These are phyloP conservation scores for Prosopis cineraria DNA, from an alignment of 306 rosid genomes.

Conservation along the genomic window DNA sequence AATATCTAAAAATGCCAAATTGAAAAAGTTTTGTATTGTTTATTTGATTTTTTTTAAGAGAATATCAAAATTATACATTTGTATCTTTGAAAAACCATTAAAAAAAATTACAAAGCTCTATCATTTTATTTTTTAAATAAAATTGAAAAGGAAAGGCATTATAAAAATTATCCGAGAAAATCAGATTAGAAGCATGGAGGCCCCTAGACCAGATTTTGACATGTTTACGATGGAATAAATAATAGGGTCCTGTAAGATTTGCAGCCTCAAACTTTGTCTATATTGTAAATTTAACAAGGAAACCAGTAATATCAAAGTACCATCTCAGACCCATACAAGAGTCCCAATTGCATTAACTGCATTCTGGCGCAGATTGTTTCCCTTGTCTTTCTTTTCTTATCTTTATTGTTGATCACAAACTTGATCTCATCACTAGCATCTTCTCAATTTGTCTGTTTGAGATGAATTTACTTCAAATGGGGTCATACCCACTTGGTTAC, in stretches of 20 bases:
- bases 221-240: slow-evolving; percentile 21
- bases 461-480: slow-evolving; percentile 21
- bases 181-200: too few species aligned
- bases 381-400: slow-evolving; percentile 26
- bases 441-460: slow-evolving; percentile 28
- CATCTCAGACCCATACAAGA: slow-evolving; percentile 11
- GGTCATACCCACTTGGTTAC: slow-evolving; percentile 34
- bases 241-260: slow-evolving; percentile 24
- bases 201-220: too few species aligned
- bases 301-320: background rate
- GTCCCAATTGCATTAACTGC: slow-evolving; percentile 24
- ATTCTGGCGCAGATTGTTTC: slow-evolving; percentile 21
- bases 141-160: too few species aligned
- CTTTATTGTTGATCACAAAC: slow-evolving; percentile 9
- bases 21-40: too few species aligned
- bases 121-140: too few species aligned
- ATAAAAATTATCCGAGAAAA: too few species aligned
- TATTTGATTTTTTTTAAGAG: too few species aligned
- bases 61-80: too few species aligned
- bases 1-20: too few species aligned
- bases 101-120: too few species aligned
- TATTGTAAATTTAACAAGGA: slow-evolving; percentile 2
- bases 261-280: slow-evolving; percentile 19
- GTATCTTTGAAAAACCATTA: too few species aligned
- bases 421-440: slow-evolving; percentile 25